Base-by-base conservation (phyloP, 208 protist genomes). In the Crithidia bombi region DNA sequence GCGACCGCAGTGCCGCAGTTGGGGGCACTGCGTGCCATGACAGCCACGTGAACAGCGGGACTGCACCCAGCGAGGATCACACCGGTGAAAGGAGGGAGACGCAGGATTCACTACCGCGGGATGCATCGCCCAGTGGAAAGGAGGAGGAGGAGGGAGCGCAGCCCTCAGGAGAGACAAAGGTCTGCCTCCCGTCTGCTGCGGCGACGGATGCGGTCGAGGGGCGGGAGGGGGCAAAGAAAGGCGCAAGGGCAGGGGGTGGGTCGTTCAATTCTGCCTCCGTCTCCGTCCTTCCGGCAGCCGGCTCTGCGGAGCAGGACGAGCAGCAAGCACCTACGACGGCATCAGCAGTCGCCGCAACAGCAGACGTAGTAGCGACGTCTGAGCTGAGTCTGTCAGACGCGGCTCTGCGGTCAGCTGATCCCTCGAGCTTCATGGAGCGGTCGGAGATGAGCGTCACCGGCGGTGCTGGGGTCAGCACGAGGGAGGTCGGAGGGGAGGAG, bases 231-330 rank as follows among this genome's bases (percentile, higher is more conserved):
- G 36, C 10, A 55, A 36, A 49, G 44, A 21, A 21, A 49, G 14
- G 44, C 44, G 19, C 7, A 49, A 30, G 23, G n/a, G 47, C 3
- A 23, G 47, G 21, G 5, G 47, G 36, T 21, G 21, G 28, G 26
- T 38, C 50, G 28, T 56, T 56, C 30, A n/a, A 56, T 21, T 56
- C 50, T 12, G 15, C 23, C 23, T 56, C 50, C 23, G 50, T 19
- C 44, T 7, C 14, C 44, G 50, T n/a, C 28, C 10, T n/a, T 14
- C 19, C 50, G 10, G 50, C 30, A 21, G 6, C 12, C 50, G 23
- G 28, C 28, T 21, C 50, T 19, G 26, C 50, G 9, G 50, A 5
- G 9, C 28, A 9, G 14, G 50, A 38, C 4, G 28, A 38, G 10
- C 50, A 32, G 23, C 50, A 30, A 36, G 50, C 21, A 30, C 50